Evolutionary conservation across 1,284 basidiomycete species (phyloP), one percentile per base, ranked within the genome.

Genomic region (Serendipita sp.): DNA sequence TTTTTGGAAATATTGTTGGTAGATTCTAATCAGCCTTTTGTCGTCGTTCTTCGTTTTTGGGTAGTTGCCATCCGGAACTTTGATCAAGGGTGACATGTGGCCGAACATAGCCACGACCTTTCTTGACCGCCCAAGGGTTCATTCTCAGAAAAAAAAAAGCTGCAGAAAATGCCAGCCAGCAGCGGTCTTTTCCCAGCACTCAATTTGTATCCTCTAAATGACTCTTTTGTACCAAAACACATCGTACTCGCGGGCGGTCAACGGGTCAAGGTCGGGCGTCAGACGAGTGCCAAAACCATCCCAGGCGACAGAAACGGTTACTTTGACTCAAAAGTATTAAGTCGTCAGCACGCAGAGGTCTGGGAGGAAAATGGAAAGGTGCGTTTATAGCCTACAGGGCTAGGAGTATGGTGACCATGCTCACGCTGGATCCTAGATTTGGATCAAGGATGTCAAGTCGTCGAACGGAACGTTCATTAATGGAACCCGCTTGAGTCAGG

Each of bases 391-490:
- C 26, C 34, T 35, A 60, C 38, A 45, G 45, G 47, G 15, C 53
- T 22, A 8, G 29, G 15, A 26, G 53, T 22, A 17, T 4, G 53
- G 30, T 53, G 32, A 53, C 55, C 60, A 30, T 62, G 47, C 41
- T 53, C 63, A 64, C 49, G 55, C 32, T 26, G 15, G 26, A 29
- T 58, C 15, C 26, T 66, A 95, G 91, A 94, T 98, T 73, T 96
- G 79, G 77, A 98, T 99, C 80, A 96, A 93, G 74, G 96, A 99
- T 73, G 91, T 98, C 71, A 96, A 96, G 77, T 94, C 91, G 65
- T 95, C 92, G 1, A 99, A 99, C 69, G 95, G 95, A 3, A 99
- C 96, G 4, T 99, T 99, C 72, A 95, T 99, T 74, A 98, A 99
- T 68, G 87, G 91, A 63, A 92, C 96, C 67, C 82, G 95, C 53